These are phyloP conservation scores for Claviceps africana DNA, from an alignment of 2,329 filamentous ascomycete species.

Conservation along the genomic window DNA sequence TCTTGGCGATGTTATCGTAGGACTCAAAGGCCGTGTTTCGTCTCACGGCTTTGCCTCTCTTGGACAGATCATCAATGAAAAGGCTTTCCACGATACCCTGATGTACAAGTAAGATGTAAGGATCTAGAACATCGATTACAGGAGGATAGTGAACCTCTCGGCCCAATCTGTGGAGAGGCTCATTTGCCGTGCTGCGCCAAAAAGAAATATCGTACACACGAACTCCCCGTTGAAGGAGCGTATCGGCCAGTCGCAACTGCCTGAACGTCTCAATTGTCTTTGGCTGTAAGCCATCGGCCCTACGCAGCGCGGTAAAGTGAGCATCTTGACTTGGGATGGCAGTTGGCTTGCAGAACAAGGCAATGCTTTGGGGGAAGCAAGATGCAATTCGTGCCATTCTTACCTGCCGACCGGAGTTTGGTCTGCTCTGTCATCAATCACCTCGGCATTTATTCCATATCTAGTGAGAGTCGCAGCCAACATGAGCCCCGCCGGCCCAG, in stretches of 20 bases:
- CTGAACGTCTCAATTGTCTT: constrained; percentile 67
- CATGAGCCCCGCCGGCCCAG: constrained; percentile 43
- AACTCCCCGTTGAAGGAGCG: constrained; percentile 51
- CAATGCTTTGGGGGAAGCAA: neutral
- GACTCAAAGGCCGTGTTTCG: constrained; percentile 51
- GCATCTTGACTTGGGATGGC: neutral
- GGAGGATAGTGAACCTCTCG: constrained; percentile 57
- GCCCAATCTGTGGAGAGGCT: constrained; percentile 43
- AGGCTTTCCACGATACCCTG: constrained; percentile 64
- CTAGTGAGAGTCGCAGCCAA: constrained; percentile 42
- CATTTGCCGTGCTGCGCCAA: constrained; percentile 43
- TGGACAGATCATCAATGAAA: constrained; percentile 54
- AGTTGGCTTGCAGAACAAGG: neutral
- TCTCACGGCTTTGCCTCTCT: constrained; percentile 47
- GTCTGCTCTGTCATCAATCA: constrained; percentile 55
- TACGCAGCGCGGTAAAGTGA: constrained; percentile 12
- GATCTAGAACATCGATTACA: constrained; percentile 41
- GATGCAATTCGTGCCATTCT: neutral
- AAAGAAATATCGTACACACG: constrained; percentile 63
- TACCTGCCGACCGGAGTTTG: constrained; percentile 51
- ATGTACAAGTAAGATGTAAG: constrained; percentile 47
- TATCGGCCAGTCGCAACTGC: constrained; percentile 59
- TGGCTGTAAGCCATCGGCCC: constrained; percentile 60
- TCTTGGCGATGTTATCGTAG: constrained; percentile 32
- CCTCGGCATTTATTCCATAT: constrained; percentile 49